Base-by-base conservation (phyloP, 352 stramenopile species). In the Peronospora destructor region DNA sequence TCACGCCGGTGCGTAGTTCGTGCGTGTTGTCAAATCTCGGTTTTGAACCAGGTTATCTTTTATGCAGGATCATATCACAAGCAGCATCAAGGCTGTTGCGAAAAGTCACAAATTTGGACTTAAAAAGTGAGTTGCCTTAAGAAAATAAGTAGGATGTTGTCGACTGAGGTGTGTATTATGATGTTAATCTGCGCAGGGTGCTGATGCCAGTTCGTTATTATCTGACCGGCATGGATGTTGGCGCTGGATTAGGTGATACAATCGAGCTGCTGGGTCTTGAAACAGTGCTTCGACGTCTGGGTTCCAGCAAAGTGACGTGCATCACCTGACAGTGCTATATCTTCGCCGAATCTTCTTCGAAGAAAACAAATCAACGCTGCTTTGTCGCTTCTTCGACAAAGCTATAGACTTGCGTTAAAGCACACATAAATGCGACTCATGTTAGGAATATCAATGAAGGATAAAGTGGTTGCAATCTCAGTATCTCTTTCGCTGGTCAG, bases 131-230 rank as follows among this genome's bases (percentile, higher is more conserved):
- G 80, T 68, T 10, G 6, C 8, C 8, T 37, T 59, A 9, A 10
- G 21, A 37, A 50, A 44, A 11, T 21, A 23, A 36, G 6, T 47
- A 41, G 4, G 11, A 39, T 45, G 12, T 36, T 42, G 26, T 26
- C 9, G 13, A 51, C 30, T 39, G 23, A 46, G 47, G 6, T 47
- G 7, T 28, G 21, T 51, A 12, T 50, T 19, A 9, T 48, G 36
- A 10, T 66, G 7, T 39, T 44, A 14, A 28, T 53, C 11, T 50
- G 3, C 59, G 25, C 25, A 92, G 82, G 44, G 75, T 92, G 36
- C 61, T 92, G n/a, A 94, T 94, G 83, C 80, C 83, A 8, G 76
- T 91, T 41, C 83, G 83, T 3, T 94, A 94, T 62, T 91, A 87
- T 46, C 33, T 90, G 19, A 94, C 83, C 1, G 83, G 78, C 5